A percentile compares a stretch with the other conserved stretches of the same genome.
These are phyloP conservation scores for Aspergillus cejpii DNA, from an alignment of 2,329 filamentous ascomycete species.

Conservation along the genomic window DNA sequence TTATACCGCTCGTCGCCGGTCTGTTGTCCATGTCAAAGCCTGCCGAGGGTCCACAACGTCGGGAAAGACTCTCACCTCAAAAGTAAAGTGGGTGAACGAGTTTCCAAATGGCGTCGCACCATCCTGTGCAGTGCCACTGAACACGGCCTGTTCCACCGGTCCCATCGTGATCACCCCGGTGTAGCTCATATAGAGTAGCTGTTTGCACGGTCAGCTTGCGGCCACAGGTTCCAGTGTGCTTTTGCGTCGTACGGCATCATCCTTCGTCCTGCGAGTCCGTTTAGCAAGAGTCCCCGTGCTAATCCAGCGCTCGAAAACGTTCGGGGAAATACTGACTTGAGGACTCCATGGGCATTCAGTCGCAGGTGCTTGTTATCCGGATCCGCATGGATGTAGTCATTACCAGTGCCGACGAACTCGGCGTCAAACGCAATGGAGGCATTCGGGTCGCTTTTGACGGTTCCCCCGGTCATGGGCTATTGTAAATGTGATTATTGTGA, in stretches of 20 bases:
- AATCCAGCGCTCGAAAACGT: neutral
- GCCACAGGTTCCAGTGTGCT: neutral
- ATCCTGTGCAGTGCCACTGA: conserved; percentile 27
- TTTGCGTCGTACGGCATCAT: conserved; percentile 26
- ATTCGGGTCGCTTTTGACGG: conserved; percentile 30
- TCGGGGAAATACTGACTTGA: conserved; percentile 29
- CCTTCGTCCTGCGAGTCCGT: conserved; percentile 23
- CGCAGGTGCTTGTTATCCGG: conserved; percentile 36
- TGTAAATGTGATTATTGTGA: conserved; percentile 1
- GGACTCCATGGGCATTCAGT: conserved; percentile 36
- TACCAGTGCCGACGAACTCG: conserved; percentile 33
- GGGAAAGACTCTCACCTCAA: conserved; percentile 36
- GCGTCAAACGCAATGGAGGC: conserved; percentile 36
- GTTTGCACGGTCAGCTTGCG: neutral
- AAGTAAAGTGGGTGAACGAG: conserved; percentile 35
- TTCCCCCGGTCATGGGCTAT: conserved; percentile 37
- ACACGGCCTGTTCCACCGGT: conserved; percentile 29
- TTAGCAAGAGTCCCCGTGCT: conserved; percentile 2
- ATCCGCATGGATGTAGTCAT: conserved; percentile 41
- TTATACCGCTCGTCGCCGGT: conserved; percentile 41
- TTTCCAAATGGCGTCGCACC: conserved; percentile 36
- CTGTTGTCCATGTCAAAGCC: conserved; percentile 15
- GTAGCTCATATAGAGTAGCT: conserved; percentile 39
- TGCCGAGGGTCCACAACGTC: too few relatives aligned
- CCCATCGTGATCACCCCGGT: conserved; percentile 36